Conservation (phyloP, 2,329 filamentous ascomycete genomes). For the Ceratocystis albifundus region DNA sequence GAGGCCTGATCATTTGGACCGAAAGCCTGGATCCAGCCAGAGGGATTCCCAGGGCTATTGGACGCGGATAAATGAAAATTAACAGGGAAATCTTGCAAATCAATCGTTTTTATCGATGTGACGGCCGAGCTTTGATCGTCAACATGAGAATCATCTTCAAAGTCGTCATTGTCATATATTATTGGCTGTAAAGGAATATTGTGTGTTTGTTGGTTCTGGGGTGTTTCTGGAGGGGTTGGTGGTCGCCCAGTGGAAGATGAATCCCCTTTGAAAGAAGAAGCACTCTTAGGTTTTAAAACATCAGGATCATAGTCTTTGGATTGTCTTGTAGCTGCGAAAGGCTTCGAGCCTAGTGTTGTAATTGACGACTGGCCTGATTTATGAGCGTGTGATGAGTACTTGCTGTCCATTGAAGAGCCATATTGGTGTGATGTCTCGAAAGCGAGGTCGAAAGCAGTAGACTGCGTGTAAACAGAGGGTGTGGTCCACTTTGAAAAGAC, state of each 20-base stretch:
- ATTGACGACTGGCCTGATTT: conserved; percentile 35
- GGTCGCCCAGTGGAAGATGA: conserved; percentile 8
- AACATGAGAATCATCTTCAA: neutral
- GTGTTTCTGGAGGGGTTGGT: conserved; percentile 20
- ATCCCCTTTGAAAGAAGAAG: neutral
- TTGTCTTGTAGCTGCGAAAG: conserved; percentile 30
- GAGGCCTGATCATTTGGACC: conserved; percentile 17
- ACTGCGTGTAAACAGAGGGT: conserved; percentile 18
- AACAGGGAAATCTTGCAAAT: conserved; percentile 15
- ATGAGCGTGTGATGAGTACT: conserved; percentile 32
- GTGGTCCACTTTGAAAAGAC: conserved; percentile 19
- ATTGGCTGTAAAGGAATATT: neutral
- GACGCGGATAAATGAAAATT: conserved; percentile 12
- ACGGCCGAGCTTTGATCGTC: neutral
- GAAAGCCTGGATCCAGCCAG: conserved; percentile 19
- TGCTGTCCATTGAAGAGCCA: conserved; percentile 25
- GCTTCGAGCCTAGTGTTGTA: conserved; percentile 34
- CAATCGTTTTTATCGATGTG: neutral
- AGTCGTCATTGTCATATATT: neutral
- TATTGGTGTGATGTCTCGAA: conserved; percentile 7
- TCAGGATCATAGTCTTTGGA: neutral
- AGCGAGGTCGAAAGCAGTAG: conserved; percentile 15
- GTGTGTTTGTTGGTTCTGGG: conserved; percentile 10
- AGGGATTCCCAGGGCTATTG: neutral
- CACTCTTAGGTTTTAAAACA: conserved; percentile 10